Percentiles rank a stretch among this genome's conserved stretches.
These are phyloP conservation scores for Arthrobotrys sinensis DNA, from an alignment of 2,329 filamentous ascomycete species.

Conservation along the genomic window DNA sequence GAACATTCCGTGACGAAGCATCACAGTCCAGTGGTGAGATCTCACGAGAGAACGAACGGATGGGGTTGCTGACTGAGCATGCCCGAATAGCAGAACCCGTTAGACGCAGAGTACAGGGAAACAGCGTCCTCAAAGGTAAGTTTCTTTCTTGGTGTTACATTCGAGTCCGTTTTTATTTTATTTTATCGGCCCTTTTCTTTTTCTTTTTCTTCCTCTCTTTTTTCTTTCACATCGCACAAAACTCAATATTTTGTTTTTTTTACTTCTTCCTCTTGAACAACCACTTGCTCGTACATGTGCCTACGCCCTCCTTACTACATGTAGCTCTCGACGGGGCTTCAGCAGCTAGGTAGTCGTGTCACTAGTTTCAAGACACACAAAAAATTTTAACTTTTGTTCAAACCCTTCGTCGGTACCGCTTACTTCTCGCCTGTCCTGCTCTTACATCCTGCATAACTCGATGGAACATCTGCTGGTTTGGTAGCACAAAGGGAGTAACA, in stretches of 20 bases:
- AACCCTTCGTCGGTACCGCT: conserved; percentile 35
- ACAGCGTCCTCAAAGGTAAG: conserved; percentile 7
- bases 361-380: conserved; percentile 3
- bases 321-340: not conserved
- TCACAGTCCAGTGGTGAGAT: not conserved
- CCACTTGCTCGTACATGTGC: conserved; percentile 35
- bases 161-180: conserved; percentile 29
- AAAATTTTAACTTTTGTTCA: conserved; percentile 24
- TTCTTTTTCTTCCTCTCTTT: not conserved
- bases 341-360: conserved; percentile 7
- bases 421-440: conserved; percentile 41
- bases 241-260: conserved; percentile 31
- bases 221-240: conserved; percentile 23
- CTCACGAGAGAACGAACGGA: not conserved
- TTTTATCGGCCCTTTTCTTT: conserved; percentile 26
- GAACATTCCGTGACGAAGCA: conserved; percentile 16
- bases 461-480: conserved; percentile 22
- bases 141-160: conserved; percentile 25
- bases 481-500: conserved; percentile 46
- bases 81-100: conserved; percentile 3
- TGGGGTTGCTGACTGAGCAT: conserved; percentile 22
- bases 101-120: conserved; percentile 22
- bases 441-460: conserved; percentile 38
- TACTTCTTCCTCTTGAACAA: conserved; percentile 14
- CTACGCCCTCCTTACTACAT: conserved; percentile 16